These are phyloP conservation scores for Pythium volutum DNA, from an alignment of 352 stramenopile genomes.

Conservation along the genomic window DNA sequence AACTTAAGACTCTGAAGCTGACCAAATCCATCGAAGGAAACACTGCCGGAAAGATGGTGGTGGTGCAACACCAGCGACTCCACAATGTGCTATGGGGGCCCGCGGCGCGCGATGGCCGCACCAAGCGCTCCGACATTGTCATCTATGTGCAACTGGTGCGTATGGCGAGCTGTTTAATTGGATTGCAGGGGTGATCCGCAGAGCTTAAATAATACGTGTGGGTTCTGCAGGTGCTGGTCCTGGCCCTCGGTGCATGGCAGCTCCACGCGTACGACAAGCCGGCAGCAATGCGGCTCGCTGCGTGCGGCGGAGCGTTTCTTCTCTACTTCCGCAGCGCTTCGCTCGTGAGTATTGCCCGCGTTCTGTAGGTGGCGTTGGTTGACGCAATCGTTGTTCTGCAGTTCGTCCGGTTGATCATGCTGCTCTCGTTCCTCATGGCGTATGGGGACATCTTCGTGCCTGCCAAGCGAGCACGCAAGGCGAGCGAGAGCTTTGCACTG, in stretches of 20 bases:
- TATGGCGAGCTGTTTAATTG: neutral
- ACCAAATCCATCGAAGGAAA: neutral
- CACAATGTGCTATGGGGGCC: slow-evolving; percentile 60
- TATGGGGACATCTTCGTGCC: slow-evolving; percentile 61
- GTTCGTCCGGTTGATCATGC: slow-evolving; percentile 57
- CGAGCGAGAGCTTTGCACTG: slow-evolving; percentile 1
- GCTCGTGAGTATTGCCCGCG: slow-evolving; percentile 31
- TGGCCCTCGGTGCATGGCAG: slow-evolving; percentile 29
- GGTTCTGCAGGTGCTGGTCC: slow-evolving; percentile 31
- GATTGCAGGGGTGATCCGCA: neutral
- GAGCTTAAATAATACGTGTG: neutral
- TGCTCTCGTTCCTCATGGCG: slow-evolving; percentile 47
- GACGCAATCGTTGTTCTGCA: slow-evolving; percentile 12
- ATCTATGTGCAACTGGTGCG: slow-evolving; percentile 52
- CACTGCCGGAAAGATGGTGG: slow-evolving; percentile 40
- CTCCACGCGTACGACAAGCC: slow-evolving; percentile 57
- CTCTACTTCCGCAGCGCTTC: slow-evolving; percentile 65
- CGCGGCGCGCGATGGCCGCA: slow-evolving; percentile 39
- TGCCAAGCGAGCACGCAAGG: slow-evolving; percentile 22
- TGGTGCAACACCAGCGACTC: slow-evolving; percentile 58
- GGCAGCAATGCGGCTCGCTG: slow-evolving; percentile 38
- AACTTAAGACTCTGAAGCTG: neutral
- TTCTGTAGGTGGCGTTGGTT: neutral
- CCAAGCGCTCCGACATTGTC: slow-evolving; percentile 33
- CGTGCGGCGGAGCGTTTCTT: slow-evolving; percentile 27